phyloP scores from a whole-genome alignment of 805 yeast species.

The Pichia phayaonensis region DNA sequence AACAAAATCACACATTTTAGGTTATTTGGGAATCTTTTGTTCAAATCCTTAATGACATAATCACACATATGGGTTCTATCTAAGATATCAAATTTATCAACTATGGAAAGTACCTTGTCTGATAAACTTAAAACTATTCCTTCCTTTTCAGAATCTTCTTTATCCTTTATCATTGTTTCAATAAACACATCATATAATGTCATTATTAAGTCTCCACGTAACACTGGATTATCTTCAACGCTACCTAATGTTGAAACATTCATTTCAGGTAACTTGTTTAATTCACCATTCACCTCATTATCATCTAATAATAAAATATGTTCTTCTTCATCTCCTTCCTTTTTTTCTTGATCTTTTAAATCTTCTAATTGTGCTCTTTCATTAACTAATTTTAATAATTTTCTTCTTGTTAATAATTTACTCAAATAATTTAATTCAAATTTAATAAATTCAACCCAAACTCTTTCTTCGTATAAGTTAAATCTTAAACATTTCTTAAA shows the following conservation, averaged over 20 bases:
- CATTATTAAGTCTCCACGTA: slow-evolving; percentile 65
- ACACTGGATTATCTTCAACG: slow-evolving; percentile 75
- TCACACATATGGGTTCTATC: slow-evolving; percentile 59
- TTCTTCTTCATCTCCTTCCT: slow-evolving; percentile 18
- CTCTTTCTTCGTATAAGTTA: slow-evolving; percentile 59
- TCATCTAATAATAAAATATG: slow-evolving; percentile 14
- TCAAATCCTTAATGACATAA: slow-evolving; percentile 54
- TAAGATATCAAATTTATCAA: slow-evolving; percentile 63
- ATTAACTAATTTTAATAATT: slow-evolving; percentile 68
- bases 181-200: slow-evolving; percentile 64
- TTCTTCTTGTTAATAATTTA: slow-evolving; percentile 74
- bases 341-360: slow-evolving; percentile 33
- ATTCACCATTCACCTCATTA: slow-evolving; percentile 50
- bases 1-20: slow-evolving; percentile 40
- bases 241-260: slow-evolving; percentile 80
- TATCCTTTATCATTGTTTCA: slow-evolving; percentile 34
- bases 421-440: slow-evolving; percentile 84
- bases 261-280: slow-evolving; percentile 72
- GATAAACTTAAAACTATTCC: slow-evolving; percentile 19
- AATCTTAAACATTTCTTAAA: slow-evolving; percentile 82
- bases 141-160: slow-evolving; percentile 13
- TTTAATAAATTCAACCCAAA: slow-evolving; percentile 84
- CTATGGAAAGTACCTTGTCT: slow-evolving; percentile 40
- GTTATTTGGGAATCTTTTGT: slow-evolving; percentile 33
- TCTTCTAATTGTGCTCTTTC: slow-evolving; percentile 59